Evolutionary conservation across 805 yeast genomes (phyloP), one percentile per base, ranked within the genome.

Genomic region (Saturnispora besseyi): DNA sequence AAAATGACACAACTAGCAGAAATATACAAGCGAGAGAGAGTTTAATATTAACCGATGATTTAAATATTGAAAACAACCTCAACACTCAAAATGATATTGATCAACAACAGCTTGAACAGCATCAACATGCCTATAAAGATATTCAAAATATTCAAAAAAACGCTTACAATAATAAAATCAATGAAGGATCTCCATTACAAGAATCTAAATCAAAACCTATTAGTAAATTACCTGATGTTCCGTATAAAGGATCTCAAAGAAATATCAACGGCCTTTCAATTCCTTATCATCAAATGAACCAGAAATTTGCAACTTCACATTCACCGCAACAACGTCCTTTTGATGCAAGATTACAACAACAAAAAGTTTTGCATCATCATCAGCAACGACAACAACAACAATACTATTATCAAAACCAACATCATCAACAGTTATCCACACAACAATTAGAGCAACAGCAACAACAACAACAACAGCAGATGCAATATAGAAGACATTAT

Each of bases 101-200:
- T 11, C 28, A 44, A 5, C 29, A 41, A 18, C 18, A 22, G n/a
- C 9, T 29, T 5, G 15, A 32, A 9, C 46, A 30, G 10, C 55
- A 44, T 10, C 43, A 22, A 8, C 56, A 54, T 47, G 57, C 49
- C 15, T 54, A 54, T 33, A 54, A 54, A 18, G 55, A 50, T 29
- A 54, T 54, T 11, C 50, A 48, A 41, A 54, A 48, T 26, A 50
- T 51, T 21, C 57, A 54, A 33, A 45, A 49, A 33, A 47, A 47
- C n/a, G 28, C 24, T 10, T 10, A 11, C 12, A 40, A 47, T 15
- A 52, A 46, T 32, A 46, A 44, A 49, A 48, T 50, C 11, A 33
- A 34, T 30, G 51, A 31, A n/a, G 22, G 28, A 22, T 44, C 52
- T 10, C 52, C 55, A 6, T 40, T 52, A 6, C 51, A 53, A 22